Evolutionary conservation across 192 early-diverging fungal genomes (phyloP).

Genomic region (Coemansia sp.): DNA sequence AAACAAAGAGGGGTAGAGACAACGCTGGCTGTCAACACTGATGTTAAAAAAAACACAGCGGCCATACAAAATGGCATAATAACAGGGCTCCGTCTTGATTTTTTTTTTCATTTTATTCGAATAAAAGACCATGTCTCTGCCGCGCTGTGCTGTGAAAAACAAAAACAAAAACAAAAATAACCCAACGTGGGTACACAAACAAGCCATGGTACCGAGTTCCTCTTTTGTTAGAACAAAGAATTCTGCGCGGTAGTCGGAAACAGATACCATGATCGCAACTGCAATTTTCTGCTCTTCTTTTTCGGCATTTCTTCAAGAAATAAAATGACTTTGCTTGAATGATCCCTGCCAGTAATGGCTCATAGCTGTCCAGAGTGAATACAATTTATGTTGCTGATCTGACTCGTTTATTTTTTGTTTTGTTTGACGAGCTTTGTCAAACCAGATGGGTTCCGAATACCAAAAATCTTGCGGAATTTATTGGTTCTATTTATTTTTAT

Average conservation of each 20-base stretch:
- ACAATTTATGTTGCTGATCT: not conserved
- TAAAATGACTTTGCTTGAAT: no score
- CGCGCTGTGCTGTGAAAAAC: not conserved
- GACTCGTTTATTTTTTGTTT: no score
- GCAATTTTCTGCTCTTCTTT: not conserved
- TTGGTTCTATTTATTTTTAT: no score
- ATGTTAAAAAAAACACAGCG: no score
- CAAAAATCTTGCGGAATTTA: not conserved
- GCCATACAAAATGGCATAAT: no score
- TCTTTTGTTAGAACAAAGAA: not conserved
- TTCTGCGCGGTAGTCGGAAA: not conserved
- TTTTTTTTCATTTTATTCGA: no score
- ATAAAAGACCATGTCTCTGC: no score
- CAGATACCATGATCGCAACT: not conserved
- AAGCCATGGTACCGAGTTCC: not conserved
- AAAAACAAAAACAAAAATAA: not conserved
- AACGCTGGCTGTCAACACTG: not conserved
- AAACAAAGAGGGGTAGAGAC: not conserved
- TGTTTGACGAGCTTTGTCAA: not conserved
- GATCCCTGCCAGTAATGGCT: no score
- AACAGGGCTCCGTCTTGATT: no score
- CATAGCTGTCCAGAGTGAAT: no score
- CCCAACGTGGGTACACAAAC: not conserved
- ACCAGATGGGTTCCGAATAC: not conserved
- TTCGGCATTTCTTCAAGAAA: not conserved